These are phyloP conservation scores for Zymoseptoria ardabiliae DNA, from an alignment of 2,329 filamentous ascomycete genomes.

Conservation along the genomic window DNA sequence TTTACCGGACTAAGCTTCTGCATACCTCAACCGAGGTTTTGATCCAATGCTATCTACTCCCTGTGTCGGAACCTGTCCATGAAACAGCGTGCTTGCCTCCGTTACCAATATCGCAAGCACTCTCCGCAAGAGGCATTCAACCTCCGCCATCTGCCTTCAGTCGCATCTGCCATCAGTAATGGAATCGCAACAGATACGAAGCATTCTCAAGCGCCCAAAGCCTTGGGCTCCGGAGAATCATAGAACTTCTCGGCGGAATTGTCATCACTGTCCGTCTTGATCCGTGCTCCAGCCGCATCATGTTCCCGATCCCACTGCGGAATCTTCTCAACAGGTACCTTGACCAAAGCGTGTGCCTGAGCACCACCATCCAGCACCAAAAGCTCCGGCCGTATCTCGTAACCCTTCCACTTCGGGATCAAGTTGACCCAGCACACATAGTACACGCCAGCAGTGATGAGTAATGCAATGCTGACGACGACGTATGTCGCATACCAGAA, in stretches of 20 bases:
- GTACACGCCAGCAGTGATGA: conserved; percentile 52
- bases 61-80: no score
- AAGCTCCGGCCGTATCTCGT: conserved; percentile 50
- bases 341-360: conserved; percentile 45
- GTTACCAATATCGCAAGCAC: no score
- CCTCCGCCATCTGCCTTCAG: no score
- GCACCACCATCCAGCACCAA: conserved; percentile 45
- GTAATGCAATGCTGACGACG: conserved; percentile 57
- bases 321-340: conserved; percentile 46
- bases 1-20: no score
- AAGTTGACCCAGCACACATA: conserved; percentile 53
- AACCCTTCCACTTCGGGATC: conserved; percentile 47
- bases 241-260: background rate
- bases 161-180: no score
- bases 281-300: conserved; percentile 36
- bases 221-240: background rate
- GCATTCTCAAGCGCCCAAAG: no score
- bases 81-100: no score
- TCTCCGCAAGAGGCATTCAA: no score
- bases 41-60: no score
- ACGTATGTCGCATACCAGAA: conserved; percentile 70
- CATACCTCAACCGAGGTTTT: no score
- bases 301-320: conserved; percentile 53
- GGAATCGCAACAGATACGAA: no score
- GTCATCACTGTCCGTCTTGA: background rate